phyloP scores from a whole-genome alignment of 208 protist genomes.

The Acanthamoeba healyi region DNA sequence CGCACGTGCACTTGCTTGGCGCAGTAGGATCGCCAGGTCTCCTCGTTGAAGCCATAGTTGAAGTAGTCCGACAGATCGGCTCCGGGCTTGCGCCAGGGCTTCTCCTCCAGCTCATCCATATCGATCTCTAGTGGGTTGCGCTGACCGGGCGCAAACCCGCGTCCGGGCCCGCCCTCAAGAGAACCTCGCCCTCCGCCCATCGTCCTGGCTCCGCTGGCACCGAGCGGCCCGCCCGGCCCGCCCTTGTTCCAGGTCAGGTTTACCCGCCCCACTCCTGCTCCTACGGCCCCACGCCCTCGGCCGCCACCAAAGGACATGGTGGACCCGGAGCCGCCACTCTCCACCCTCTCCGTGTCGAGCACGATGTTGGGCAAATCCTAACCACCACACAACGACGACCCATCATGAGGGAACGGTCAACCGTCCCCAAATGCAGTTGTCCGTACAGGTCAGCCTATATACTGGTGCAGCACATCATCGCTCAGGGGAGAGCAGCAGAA shows the following conservation, averaged over 20 bases:
- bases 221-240: not conserved
- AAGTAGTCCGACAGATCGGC: slow-evolving; percentile 79
- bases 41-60: slow-evolving; percentile 82
- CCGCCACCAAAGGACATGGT: not conserved
- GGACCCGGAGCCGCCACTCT: not conserved
- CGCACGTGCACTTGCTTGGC: slow-evolving; percentile 71
- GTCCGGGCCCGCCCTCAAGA: not conserved
- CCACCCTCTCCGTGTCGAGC: slow-evolving; percentile 28
- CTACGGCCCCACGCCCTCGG: not conserved
- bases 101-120: slow-evolving; percentile 71
- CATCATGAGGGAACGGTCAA: too few relatives aligned
- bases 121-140: slow-evolving; percentile 67
- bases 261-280: slow-evolving; percentile 24
- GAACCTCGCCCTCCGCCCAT: too few relatives aligned
- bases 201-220: not conserved
- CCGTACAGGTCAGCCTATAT: too few relatives aligned
- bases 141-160: not conserved
- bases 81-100: slow-evolving; percentile 78
- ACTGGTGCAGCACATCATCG: too few relatives aligned
- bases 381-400: not conserved
- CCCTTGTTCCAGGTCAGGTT: slow-evolving; percentile 68
- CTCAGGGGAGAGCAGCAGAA: not conserved
- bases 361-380: slow-evolving; percentile 68
- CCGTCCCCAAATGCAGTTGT: not conserved
- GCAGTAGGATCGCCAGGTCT: slow-evolving; percentile 76